Evolutionary conservation across 352 stramenopile genomes (phyloP), one percentile per base, ranked within the genome.

Genomic region (Phytophthora tubulina): DNA sequence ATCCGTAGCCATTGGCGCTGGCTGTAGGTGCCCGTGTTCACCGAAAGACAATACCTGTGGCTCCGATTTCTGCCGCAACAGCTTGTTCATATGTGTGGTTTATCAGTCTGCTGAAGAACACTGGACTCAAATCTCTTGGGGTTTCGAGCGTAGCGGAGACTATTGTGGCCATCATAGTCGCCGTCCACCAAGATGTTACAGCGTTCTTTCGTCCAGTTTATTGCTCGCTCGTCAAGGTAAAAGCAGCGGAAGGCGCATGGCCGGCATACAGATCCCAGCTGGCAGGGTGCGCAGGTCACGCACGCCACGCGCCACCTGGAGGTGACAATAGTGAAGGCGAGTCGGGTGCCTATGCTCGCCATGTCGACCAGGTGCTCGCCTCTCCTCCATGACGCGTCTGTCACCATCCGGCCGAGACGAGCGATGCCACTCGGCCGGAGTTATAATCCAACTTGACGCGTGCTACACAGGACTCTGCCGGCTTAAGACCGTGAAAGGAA

Each of bases 361-460:
- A 69, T 70, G 55, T 59, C 54, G 65, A 63, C 49, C 53, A 46
- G 48, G 56, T 64, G 59, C 11, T 63, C 56, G 36, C 56, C 35
- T 63, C 32, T 56, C 60, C 39, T 69, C 44, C 55, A 46, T 45
- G 56, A 35, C 51, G 53, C 51, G 42, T 49, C 42, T 62, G 45
- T 69, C 48, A 45, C 55, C 27, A 55, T 62, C 21, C 15, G 14
- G 15, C 11, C 13, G 27, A 8, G 13, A 44, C 39, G 35, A 53
- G 44, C 13, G 6, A 14, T 4, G 30, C 36, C 4, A 32, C 32
- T 39, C 60, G 45, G 17, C 15, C 21, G n/a, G 49, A 63, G 48
- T 52, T 75, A 78, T 46, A 74, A 66, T 72, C 32, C 57, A 72
- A 72, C 59, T 78, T 78, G 54, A 63, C 66, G 42, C 58, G 45